Evolutionary conservation across 306 rosid genomes (phyloP), one percentile per base, ranked within the genome.

Genomic region (Mucuna pruriens): DNA sequence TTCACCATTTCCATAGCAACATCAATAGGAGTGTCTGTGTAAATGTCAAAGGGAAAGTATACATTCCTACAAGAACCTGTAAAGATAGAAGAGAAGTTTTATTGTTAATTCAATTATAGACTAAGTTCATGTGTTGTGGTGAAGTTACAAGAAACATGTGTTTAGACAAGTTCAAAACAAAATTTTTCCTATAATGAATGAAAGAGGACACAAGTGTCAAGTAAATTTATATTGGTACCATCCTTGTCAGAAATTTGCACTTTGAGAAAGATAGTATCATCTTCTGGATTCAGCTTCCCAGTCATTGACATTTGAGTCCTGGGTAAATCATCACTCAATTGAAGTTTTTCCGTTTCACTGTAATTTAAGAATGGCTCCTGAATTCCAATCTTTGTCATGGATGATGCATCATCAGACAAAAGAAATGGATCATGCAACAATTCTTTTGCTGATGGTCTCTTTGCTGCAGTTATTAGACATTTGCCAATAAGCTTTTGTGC

Each of bases 1-100:
- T 85, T 91, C 75, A 92, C 98, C 98, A 94, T 94, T 88, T 94
- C 98, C 75, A 58, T 90, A 2, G 97, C 97, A 61, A 94, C 98
- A 77, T 90, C 94, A 45, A 87, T 67, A 17, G 97, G 88, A 20
- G 97, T 94, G 83, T 94, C 98, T 8, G 75, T 82, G 29, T 86
- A 73, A 55, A 87, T 90, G 83, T 94, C 94, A 67, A 91, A 95
- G 17, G 98, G 97, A 76, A 92, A 94, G 72, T 70, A 94, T 69
- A 94, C 82, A 80, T 94, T 94, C 90, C 97, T 86, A 15, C 65
- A 75, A 64, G 89, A 85, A 79, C 91, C 98, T 94, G 89, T 80
- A 74, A 82, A 60, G 61, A 72, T 23, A 52, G 80, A 36, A 48
- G 67, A 77, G 19, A 67, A 80, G 44, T 42, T 45, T 55, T 33